These are phyloP conservation scores for Nicotiana rustica DNA, from an alignment of 305 asterid genomes.

Conservation along the genomic window DNA sequence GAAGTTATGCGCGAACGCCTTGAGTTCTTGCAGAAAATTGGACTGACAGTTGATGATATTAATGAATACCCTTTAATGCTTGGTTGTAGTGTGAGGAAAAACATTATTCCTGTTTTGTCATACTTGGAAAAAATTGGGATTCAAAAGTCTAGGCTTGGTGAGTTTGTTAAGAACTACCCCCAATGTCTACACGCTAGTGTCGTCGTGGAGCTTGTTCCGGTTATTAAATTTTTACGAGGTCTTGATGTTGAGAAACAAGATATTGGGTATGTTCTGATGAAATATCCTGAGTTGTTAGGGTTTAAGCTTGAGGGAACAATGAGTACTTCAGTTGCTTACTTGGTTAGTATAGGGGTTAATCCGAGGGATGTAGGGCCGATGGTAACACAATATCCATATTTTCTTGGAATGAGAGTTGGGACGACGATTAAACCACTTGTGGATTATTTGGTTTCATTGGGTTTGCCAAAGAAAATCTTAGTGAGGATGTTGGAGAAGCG, in stretches of 20 bases:
- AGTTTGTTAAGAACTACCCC: slow-evolving; percentile 82
- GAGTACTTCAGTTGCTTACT: slow-evolving; percentile 91
- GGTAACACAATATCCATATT: slow-evolving; percentile 90
- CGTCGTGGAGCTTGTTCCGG: slow-evolving; percentile 89
- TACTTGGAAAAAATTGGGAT: slow-evolving; percentile 87
- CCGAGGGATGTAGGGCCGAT: slow-evolving; percentile 92
- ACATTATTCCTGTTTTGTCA: slow-evolving; percentile 81
- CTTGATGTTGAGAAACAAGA: slow-evolving; percentile 94
- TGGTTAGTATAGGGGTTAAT: slow-evolving; percentile 88
- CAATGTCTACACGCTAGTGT: slow-evolving; percentile 90
- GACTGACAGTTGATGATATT: slow-evolving; percentile 79
- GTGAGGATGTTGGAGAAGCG: slow-evolving; percentile 92
- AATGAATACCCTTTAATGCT: slow-evolving; percentile 90
- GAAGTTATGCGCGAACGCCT: slow-evolving; percentile 92
- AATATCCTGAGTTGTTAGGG: slow-evolving; percentile 87
- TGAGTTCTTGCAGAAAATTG: slow-evolving; percentile 88
- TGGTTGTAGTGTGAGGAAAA: slow-evolving; percentile 89
- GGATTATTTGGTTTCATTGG: slow-evolving; percentile 84
- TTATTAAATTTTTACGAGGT: slow-evolving; percentile 73
- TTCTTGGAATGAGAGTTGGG: slow-evolving; percentile 95
- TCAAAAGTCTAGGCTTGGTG: slow-evolving; percentile 80
- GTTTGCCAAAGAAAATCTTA: slow-evolving; percentile 71
- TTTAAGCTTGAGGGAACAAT: slow-evolving; percentile 94
- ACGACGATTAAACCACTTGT: slow-evolving; percentile 86
- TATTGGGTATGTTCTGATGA: slow-evolving; percentile 85